Percentiles rank a stretch among this genome's conserved stretches.
These are phyloP conservation scores for Ananas comosus DNA, from an alignment of 176 grass and related monocot species.

Conservation along the genomic window DNA sequence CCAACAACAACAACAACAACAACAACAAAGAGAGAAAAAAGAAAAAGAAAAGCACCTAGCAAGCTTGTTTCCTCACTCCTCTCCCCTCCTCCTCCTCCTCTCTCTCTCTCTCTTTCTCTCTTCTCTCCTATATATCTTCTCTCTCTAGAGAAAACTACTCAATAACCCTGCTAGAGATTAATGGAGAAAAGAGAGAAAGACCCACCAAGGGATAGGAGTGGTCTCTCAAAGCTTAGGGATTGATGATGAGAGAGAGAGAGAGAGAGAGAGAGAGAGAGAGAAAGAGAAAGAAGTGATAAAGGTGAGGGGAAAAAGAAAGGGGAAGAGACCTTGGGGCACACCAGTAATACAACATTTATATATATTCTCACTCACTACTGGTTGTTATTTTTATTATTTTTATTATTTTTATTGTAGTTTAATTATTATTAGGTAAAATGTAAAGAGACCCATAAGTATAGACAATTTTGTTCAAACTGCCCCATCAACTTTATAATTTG, in stretches of 20 bases:
- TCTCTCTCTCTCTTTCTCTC: conserved; percentile 2
- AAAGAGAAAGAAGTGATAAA: conserved; percentile 43
- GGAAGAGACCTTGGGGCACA: conserved; percentile 6
- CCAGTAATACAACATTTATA: conserved; percentile 29
- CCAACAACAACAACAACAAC: conserved; percentile 23
- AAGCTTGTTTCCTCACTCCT: background rate
- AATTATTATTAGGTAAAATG: conserved; percentile 1
- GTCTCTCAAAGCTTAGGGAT: conserved; percentile 35
- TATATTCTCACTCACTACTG: conserved; percentile 1
- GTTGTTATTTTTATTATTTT: background rate
- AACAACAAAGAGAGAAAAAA: conserved; percentile 1
- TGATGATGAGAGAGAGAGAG: conserved; percentile 17
- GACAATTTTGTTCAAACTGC: no score
- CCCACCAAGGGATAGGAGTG: conserved; percentile 13
- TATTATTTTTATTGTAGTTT: background rate
- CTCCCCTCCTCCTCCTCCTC: conserved; percentile 14
- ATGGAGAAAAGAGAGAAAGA: background rate
- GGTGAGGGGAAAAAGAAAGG: conserved; percentile 20
- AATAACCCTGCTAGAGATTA: background rate
- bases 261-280: conserved; percentile 13
- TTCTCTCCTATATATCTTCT: no score
- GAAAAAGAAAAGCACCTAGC: no score
- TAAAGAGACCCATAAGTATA: no score
- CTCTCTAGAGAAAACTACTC: background rate
- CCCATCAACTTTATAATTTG: no score